Percentiles rank a stretch among this genome's conserved stretches.
These are phyloP conservation scores for Kentomonas sorsogonicus DNA, from an alignment of 208 protist genomes.

Conservation along the genomic window DNA sequence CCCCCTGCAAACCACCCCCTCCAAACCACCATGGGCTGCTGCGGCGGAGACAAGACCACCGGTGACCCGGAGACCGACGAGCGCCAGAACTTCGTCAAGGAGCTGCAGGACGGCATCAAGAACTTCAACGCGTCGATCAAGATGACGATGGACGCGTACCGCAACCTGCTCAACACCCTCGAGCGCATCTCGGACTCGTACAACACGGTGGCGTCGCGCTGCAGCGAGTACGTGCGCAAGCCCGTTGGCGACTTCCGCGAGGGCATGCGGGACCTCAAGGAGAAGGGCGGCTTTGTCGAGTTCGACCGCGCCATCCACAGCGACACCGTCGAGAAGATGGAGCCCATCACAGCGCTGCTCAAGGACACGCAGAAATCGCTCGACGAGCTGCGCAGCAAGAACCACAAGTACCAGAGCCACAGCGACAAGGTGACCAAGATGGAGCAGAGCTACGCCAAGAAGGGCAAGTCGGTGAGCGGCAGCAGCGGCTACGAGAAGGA, in stretches of 20 bases:
- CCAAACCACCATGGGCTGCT: constrained; percentile 21
- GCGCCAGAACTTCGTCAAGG: constrained; percentile 28
- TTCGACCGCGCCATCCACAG: constrained; percentile 52
- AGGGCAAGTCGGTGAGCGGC: constrained; percentile 47
- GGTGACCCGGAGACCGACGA: constrained; percentile 52
- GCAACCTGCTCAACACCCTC: constrained; percentile 38
- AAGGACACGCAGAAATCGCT: constrained; percentile 35
- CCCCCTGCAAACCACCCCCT: no score
- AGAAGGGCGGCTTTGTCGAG: constrained; percentile 38
- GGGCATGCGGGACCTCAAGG: constrained; percentile 54
- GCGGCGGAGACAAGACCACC: constrained; percentile 13
- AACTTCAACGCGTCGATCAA: constrained; percentile 35
- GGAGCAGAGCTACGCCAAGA: constrained; percentile 67
- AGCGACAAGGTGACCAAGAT: constrained; percentile 40
- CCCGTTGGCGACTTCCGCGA: constrained; percentile 32
- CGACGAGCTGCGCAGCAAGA: constrained; percentile 23
- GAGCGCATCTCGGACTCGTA: constrained; percentile 43
- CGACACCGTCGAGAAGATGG: constrained; percentile 22
- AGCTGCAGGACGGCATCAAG: constrained; percentile 42
- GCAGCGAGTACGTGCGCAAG: constrained; percentile 14
- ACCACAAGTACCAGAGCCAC: constrained; percentile 51
- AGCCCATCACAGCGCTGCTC: constrained; percentile 24
- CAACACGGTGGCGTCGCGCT: constrained; percentile 38
- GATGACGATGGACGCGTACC: constrained; percentile 54
- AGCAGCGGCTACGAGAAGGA: constrained; percentile 47